A percentile compares a stretch with the other conserved stretches of the same genome.
These are phyloP conservation scores for Globisporangium uncinulatum DNA, from an alignment of 352 stramenopile species.

Conservation along the genomic window DNA sequence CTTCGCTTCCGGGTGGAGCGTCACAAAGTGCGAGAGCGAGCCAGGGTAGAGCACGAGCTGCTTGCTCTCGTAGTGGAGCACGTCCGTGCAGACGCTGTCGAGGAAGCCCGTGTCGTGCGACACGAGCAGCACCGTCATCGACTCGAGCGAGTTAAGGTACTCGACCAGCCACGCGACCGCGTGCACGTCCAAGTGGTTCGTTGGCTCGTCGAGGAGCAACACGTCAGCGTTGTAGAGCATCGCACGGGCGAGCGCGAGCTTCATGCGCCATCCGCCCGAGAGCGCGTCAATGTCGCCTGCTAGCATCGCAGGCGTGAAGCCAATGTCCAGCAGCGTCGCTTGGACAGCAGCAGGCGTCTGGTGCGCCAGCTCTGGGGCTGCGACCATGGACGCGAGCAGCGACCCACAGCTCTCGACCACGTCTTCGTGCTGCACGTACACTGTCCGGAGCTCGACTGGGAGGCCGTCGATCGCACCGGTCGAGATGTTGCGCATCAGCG, in stretches of 20 bases:
- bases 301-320: constrained; percentile 95
- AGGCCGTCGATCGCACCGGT: constrained; percentile 96
- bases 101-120: constrained; percentile 97
- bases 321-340: constrained; percentile 89
- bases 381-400: constrained; percentile 75
- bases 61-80: constrained; percentile 96
- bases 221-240: constrained; percentile 96
- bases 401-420: too few relatives aligned
- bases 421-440: constrained; percentile 95
- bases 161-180: constrained; percentile 92
- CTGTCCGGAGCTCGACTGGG: constrained; percentile 93
- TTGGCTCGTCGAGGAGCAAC: constrained; percentile 95
- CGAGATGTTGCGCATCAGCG: constrained; percentile 95
- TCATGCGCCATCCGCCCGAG: constrained; percentile 96
- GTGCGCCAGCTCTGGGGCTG: constrained; percentile 32
- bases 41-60: constrained; percentile 89
- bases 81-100: constrained; percentile 97
- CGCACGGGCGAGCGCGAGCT: constrained; percentile 91
- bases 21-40: constrained; percentile 81
- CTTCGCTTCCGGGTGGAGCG: constrained; percentile 86
- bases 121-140: constrained; percentile 93
- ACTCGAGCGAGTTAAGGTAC: constrained; percentile 80
- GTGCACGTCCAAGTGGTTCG: constrained; percentile 93
- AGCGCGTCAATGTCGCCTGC: constrained; percentile 87
- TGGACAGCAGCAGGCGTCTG: constrained; percentile 47